A percentile compares a stretch with the other conserved stretches of the same genome.
phyloP scores from a whole-genome alignment of 306 rosid genomes.

The Gleditsia sinensis region DNA sequence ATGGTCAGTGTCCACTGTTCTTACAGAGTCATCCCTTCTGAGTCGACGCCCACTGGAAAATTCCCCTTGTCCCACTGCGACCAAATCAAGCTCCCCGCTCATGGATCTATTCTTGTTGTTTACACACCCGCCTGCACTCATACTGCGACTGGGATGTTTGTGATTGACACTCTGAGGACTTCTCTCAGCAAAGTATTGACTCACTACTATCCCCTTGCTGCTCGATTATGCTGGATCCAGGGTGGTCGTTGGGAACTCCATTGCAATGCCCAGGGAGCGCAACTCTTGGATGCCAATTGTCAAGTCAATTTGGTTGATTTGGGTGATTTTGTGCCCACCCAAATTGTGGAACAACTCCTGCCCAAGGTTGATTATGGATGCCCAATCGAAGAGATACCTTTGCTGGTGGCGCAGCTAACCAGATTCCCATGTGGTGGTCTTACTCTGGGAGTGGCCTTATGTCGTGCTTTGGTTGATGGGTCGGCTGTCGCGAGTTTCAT shows the following conservation, averaged over 20 bases:
- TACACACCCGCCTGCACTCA: background rate
- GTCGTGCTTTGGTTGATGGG: constrained; percentile 35
- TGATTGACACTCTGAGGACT: background rate
- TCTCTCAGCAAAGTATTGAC: constrained; percentile 34
- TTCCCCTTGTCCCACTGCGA: constrained; percentile 38
- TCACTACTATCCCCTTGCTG: constrained; percentile 36
- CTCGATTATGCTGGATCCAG: background rate
- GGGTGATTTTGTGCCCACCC: background rate
- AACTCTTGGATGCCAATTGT: constrained; percentile 21
- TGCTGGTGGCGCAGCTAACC: constrained; percentile 33
- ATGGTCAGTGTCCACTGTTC: constrained; percentile 19
- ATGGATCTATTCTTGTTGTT: constrained; percentile 18
- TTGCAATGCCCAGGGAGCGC: constrained; percentile 35
- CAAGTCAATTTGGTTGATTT: background rate
- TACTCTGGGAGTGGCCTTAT: constrained; percentile 12
- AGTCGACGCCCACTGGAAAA: constrained; percentile 21
- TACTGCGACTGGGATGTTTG: background rate
- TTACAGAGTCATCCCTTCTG: constrained; percentile 15
- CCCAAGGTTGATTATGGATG: constrained; percentile 34
- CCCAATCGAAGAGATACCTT: constrained; percentile 34
- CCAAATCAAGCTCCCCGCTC: constrained; percentile 40
- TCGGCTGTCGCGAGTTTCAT: background rate
- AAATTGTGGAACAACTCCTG: constrained; percentile 1
- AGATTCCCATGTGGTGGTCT: constrained; percentile 29
- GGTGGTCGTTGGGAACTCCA: constrained; percentile 27